phyloP scores from a whole-genome alignment of 73 alveolate genomes.

The Vitrella brassicaformis region DNA sequence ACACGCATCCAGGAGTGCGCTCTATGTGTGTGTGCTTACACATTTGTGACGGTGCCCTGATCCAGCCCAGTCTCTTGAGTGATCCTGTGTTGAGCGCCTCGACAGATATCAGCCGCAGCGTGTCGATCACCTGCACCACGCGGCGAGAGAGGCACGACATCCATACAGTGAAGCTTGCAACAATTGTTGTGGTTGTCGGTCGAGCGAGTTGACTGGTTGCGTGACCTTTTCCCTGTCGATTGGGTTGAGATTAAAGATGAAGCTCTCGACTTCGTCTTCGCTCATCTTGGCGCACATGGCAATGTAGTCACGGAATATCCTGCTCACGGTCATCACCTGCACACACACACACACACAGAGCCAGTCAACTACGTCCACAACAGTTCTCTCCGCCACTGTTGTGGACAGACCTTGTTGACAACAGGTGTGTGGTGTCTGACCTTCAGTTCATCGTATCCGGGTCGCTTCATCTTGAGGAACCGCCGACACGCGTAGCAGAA shows the following conservation, averaged over 20 bases:
- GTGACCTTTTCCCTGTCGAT: not conserved
- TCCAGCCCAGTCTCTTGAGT: not conserved
- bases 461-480: not conserved
- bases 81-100: not conserved
- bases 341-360: too few species aligned
- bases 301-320: not conserved
- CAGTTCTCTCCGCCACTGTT: too few species aligned
- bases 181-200: too few species aligned
- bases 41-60: too few species aligned
- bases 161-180: too few species aligned
- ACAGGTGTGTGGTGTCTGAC: too few species aligned
- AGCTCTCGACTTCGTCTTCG: not conserved
- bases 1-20: too few species aligned
- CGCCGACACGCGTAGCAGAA: not conserved
- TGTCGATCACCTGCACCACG: not conserved
- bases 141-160: too few species aligned
- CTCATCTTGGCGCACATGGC: not conserved
- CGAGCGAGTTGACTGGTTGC: too few species aligned
- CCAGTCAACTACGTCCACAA: too few species aligned
- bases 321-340: not conserved
- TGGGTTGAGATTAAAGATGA: not conserved
- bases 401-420: too few species aligned
- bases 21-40: too few species aligned
- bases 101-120: not conserved
- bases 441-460: not conserved